Conservation (phyloP, 768 basidiomycete species). For the Tulasnella sp. region DNA sequence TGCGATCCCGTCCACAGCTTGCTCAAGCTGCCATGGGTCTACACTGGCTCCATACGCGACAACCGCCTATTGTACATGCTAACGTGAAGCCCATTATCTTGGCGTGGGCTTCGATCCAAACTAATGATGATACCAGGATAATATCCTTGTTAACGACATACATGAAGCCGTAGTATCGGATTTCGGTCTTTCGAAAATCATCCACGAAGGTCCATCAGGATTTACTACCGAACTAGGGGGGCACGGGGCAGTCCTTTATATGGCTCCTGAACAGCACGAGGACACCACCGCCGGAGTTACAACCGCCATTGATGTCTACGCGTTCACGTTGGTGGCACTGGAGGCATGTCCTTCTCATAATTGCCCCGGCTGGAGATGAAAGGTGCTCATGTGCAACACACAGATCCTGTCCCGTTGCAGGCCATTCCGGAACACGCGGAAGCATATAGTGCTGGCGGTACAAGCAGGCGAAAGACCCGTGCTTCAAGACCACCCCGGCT, state of each 20-base stretch:
- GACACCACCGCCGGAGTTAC: not conserved
- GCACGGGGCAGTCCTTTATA: not conserved
- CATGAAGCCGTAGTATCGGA: not conserved
- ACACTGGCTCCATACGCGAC: not conserved
- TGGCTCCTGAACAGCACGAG: conserved; percentile 8
- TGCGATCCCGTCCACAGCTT: not conserved
- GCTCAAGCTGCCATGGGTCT: conserved; percentile 1
- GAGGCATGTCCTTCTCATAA: not conserved
- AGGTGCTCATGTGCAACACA: not conserved
- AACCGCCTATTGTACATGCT: conserved; percentile 4
- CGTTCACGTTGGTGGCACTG: not conserved
- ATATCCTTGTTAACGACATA: conserved; percentile 7
- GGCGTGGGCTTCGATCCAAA: not conserved
- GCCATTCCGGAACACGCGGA: not conserved
- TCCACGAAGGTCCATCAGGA: not conserved
- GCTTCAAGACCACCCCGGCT: not conserved
- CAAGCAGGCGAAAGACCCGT: not conserved
- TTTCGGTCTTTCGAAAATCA: conserved; percentile 10
- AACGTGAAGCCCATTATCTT: not conserved
- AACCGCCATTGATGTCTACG: not conserved
- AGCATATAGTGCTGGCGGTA: not conserved
- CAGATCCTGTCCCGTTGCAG: not conserved
- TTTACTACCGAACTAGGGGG: not conserved
- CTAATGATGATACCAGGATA: not conserved
- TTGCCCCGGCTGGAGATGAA: not conserved